phyloP scores from a whole-genome alignment of 495 filamentous ascomycete species.

The Penicillium roqueforti region DNA sequence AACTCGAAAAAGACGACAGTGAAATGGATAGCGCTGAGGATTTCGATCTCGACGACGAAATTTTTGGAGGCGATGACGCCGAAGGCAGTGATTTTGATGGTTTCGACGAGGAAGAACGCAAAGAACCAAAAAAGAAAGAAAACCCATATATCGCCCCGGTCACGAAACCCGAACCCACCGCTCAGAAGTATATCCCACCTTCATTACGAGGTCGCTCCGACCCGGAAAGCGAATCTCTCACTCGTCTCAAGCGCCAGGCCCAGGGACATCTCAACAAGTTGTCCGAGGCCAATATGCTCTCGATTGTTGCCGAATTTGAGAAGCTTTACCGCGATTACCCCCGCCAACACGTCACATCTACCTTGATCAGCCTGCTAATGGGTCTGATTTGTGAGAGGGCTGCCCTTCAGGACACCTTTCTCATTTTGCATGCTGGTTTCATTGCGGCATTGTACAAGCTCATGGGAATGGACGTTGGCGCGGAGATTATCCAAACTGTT shows the following conservation, averaged over 20 bases:
- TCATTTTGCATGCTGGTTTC: constrained; percentile 88
- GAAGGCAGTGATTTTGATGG: constrained; percentile 38
- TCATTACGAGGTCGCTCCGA: constrained; percentile 63
- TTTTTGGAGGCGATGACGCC: constrained; percentile 27
- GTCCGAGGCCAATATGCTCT: constrained; percentile 80
- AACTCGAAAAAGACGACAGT: constrained; percentile 21
- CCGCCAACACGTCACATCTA: constrained; percentile 77
- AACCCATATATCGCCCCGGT: constrained; percentile 62
- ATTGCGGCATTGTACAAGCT: constrained; percentile 82
- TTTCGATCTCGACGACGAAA: constrained; percentile 24
- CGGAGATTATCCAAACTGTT: constrained; percentile 71
- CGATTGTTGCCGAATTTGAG: constrained; percentile 76
- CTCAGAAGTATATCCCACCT: constrained; percentile 80
- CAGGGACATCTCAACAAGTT: constrained; percentile 90
- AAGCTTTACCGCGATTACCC: constrained; percentile 76
- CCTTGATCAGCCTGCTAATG: constrained; percentile 68
- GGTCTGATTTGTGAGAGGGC: constrained; percentile 72
- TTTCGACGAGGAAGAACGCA: constrained; percentile 34
- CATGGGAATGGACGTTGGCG: constrained; percentile 82
- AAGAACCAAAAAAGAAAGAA: constrained; percentile 45
- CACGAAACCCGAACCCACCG: constrained; percentile 19
- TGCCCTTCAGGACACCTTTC: constrained; percentile 74
- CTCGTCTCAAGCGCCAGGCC: constrained; percentile 68
- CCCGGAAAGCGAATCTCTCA: constrained; percentile 62
- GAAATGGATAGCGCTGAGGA: constrained; percentile 31